Evolutionary conservation across 768 basidiomycete species (phyloP).

Genomic region (Calocera cornea): DNA sequence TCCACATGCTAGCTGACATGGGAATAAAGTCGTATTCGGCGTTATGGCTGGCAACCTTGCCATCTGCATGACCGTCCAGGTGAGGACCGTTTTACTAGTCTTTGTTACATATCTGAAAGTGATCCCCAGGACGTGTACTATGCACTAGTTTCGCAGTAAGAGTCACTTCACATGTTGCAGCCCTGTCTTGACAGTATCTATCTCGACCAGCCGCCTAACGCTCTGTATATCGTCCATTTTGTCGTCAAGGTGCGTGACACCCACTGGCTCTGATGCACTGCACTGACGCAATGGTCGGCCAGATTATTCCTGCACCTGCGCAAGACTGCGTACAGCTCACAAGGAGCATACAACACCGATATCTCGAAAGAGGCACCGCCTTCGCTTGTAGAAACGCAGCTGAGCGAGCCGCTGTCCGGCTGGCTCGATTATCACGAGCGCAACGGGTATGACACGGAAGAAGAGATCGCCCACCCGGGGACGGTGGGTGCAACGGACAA

Average conservation of each 20-base stretch:
- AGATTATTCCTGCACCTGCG: not conserved
- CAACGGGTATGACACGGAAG: not conserved
- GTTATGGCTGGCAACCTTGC: not conserved
- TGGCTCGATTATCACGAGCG: not conserved
- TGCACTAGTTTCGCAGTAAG: not conserved
- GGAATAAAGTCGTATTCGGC: not conserved
- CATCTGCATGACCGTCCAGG: not conserved
- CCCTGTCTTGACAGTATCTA: not conserved
- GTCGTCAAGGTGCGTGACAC: not conserved
- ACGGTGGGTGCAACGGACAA: too few species aligned
- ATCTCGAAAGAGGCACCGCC: not conserved
- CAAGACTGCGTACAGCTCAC: not conserved
- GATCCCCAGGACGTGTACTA: not conserved
- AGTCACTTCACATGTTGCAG: not conserved
- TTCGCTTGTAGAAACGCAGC: not conserved
- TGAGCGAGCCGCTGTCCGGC: not conserved
- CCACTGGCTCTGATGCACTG: not conserved
- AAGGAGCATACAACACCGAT: not conserved
- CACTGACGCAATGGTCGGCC: not conserved
- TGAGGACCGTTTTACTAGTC: not conserved
- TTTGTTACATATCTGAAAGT: not conserved
- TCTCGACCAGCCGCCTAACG: not conserved
- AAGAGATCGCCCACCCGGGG: not conserved
- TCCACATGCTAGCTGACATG: not conserved
- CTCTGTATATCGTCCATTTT: not conserved